phyloP scores from a whole-genome alignment of 1,284 basidiomycete genomes.

The Marasmius tenuissimus region DNA sequence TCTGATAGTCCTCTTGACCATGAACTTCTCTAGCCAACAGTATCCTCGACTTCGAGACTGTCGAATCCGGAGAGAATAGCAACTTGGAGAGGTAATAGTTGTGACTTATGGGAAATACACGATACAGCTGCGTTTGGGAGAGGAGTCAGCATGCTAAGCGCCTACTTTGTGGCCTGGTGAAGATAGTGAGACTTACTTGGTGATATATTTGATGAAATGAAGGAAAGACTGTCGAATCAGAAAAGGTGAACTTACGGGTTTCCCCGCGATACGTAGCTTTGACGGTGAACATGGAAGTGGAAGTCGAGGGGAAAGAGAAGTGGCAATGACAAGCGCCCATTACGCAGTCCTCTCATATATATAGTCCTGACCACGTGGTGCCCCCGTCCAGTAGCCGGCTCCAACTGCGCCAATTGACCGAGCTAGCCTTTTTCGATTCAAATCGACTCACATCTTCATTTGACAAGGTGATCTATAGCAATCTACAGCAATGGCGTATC shows the following conservation, averaged over 20 bases:
- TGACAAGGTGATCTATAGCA: too few relatives aligned
- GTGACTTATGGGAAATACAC: constrained; percentile 62
- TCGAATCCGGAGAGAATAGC: constrained; percentile 61
- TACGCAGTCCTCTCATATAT: neutral
- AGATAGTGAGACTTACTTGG: constrained; percentile 35
- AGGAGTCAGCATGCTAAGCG: constrained; percentile 3
- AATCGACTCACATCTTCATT: too few relatives aligned
- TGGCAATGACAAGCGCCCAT: neutral
- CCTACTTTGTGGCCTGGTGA: neutral
- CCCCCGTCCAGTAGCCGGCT: neutral
- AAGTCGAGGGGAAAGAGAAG: neutral
- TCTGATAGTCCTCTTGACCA: constrained; percentile 55
- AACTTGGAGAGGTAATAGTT: constrained; percentile 63
- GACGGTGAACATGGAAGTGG: constrained; percentile 43
- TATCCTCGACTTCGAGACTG: constrained; percentile 43
- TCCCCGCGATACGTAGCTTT: constrained; percentile 50
- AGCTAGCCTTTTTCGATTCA: too few relatives aligned
- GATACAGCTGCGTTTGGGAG: constrained; percentile 50
- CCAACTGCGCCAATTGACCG: too few relatives aligned
- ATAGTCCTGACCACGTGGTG: neutral
- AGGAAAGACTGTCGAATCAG: constrained; percentile 38
- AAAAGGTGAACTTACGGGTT: constrained; percentile 46
- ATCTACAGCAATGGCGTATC: too few relatives aligned
- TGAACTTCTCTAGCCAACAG: constrained; percentile 62
- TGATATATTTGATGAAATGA: constrained; percentile 42